Percentiles rank a stretch among this genome's conserved stretches.
These are phyloP conservation scores for Arabidopsis hybrid DNA, from an alignment of 441 rosid genomes.

Conservation along the genomic window DNA sequence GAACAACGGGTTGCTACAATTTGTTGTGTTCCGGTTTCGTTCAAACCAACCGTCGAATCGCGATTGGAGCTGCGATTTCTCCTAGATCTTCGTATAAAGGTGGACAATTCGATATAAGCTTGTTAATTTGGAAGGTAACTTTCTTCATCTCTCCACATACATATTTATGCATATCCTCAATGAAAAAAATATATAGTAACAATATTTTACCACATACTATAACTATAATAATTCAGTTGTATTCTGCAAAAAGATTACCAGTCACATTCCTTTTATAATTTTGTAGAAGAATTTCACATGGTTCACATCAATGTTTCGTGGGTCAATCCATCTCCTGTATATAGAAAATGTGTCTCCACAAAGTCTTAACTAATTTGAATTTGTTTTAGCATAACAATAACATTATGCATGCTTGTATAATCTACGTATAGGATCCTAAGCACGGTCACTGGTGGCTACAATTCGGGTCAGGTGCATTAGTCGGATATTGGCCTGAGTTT, in stretches of 20 bases:
- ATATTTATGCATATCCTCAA: not conserved
- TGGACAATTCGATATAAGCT: conserved; percentile 93
- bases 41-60: conserved; percentile 82
- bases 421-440: conserved; percentile 81
- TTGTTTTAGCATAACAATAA: not conserved
- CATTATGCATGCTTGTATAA: not conserved
- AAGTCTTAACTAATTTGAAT: not conserved
- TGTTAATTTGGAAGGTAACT: conserved; percentile 89
- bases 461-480: conserved; percentile 87
- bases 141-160: not conserved
- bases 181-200: not conserved
- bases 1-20: conserved; percentile 96
- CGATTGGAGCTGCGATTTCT: conserved; percentile 96
- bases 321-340: conserved; percentile 28
- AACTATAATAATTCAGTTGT: not conserved
- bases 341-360: conserved; percentile 27
- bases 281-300: conserved; percentile 30
- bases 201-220: not conserved
- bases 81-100: conserved; percentile 85
- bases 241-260: not conserved
- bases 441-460: conserved; percentile 99
- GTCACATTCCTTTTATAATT: not conserved
- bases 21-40: conserved; percentile 93
- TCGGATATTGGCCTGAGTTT: conserved; percentile 96
- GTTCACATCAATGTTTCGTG: conserved; percentile 36